These are phyloP conservation scores for Penicillium decumbens DNA, from an alignment of 2,329 filamentous ascomycete genomes.

Conservation along the genomic window DNA sequence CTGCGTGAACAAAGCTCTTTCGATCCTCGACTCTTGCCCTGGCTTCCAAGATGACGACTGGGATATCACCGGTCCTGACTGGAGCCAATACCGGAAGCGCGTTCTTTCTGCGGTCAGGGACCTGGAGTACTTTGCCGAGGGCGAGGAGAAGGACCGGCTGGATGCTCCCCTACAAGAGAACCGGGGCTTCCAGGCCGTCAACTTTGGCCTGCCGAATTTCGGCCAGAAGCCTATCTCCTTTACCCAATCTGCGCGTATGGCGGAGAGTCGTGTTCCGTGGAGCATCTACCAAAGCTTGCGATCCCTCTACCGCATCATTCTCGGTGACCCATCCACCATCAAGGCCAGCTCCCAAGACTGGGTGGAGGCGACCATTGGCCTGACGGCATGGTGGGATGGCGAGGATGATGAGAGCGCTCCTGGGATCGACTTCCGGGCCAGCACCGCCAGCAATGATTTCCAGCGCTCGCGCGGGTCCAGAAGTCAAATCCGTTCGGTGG, in stretches of 20 bases:
- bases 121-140: slow-evolving; percentile 74
- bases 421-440: slow-evolving; percentile 23
- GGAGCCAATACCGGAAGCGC: slow-evolving; percentile 76
- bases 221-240: slow-evolving; percentile 55
- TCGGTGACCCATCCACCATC: slow-evolving; percentile 71
- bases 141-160: slow-evolving; percentile 51
- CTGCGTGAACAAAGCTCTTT: slow-evolving; percentile 63
- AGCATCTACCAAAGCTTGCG: slow-evolving; percentile 81
- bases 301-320: slow-evolving; percentile 72
- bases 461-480: slow-evolving; percentile 27
- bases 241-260: slow-evolving; percentile 63
- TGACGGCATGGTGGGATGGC: slow-evolving; percentile 92
- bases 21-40: slow-evolving; percentile 69
- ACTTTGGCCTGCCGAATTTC: slow-evolving; percentile 42
- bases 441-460: slow-evolving; percentile 22
- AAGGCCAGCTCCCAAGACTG: slow-evolving; percentile 77
- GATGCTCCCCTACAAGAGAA: slow-evolving; percentile 35
- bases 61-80: slow-evolving; percentile 76
- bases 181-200: slow-evolving; percentile 44
- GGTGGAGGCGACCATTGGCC: slow-evolving; percentile 78
- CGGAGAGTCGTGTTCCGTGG: slow-evolving; percentile 84
- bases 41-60: slow-evolving; percentile 62
- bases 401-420: slow-evolving; percentile 53
- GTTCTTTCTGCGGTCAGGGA: slow-evolving; percentile 65
- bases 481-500: slow-evolving; percentile 42